These are phyloP conservation scores for Sporothrix variecibatus DNA, from an alignment of 2,329 filamentous ascomycete species.

Conservation along the genomic window DNA sequence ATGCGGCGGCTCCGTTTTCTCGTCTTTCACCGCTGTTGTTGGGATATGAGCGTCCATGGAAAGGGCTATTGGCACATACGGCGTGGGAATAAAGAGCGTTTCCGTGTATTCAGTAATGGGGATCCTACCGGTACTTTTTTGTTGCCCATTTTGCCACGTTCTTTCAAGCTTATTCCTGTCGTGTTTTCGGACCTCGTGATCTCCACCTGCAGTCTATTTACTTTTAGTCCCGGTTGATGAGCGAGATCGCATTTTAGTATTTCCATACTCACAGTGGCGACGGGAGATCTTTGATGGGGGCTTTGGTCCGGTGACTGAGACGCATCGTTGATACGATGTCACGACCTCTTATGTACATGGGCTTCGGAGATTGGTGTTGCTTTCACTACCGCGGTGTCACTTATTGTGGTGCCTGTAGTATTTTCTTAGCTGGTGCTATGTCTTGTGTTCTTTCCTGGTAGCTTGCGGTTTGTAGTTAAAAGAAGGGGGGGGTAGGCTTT, in stretches of 20 bases:
- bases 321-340: background rate
- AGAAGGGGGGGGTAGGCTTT: too few species aligned
- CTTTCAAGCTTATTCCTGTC: background rate
- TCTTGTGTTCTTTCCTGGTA: too few species aligned
- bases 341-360: too few species aligned
- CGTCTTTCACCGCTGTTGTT: background rate
- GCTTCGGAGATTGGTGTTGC: background rate
- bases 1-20: background rate
- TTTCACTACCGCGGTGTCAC: background rate
- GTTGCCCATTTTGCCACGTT: background rate
- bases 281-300: background rate
- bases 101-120: background rate
- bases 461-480: too few species aligned
- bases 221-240: background rate
- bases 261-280: background rate
- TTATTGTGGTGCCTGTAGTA: too few species aligned
- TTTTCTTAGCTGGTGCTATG: too few species aligned
- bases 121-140: background rate
- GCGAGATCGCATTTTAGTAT: background rate
- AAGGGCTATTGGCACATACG: background rate
- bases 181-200: background rate
- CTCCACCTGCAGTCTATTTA: background rate
- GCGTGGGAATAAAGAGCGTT: background rate
- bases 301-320: background rate
- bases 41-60: background rate